phyloP scores from a whole-genome alignment of 345 rosid species.

The Cardamine occulta region DNA sequence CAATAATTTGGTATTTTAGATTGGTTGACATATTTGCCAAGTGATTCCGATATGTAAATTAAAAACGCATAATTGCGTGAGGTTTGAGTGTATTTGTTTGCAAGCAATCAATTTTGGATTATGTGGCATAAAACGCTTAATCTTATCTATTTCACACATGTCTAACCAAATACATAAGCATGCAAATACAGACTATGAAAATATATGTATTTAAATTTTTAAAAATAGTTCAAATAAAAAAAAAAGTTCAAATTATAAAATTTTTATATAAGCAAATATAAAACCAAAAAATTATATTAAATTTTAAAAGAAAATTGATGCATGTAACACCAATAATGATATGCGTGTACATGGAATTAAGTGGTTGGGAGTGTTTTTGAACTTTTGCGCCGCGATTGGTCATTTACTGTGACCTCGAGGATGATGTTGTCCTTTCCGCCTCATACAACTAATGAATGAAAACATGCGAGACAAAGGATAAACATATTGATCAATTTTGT shows the following conservation, averaged over 20 bases:
- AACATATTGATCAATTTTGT: constrained; percentile 1
- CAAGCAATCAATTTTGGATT: not conserved
- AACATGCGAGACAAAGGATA: not conserved
- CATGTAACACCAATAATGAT: not conserved
- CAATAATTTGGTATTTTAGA: constrained; percentile 15
- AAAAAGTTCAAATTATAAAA: not conserved
- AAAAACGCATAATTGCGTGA: not conserved
- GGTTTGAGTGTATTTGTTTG: not conserved
- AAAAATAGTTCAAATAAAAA: too few species aligned
- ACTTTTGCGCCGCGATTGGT: not conserved
- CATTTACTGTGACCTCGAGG: not conserved
- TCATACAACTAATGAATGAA: not conserved
- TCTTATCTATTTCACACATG: not conserved
- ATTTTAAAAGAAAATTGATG: not conserved
- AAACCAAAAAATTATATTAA: too few species aligned
- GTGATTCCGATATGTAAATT: not conserved
- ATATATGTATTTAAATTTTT: too few species aligned
- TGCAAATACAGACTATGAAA: not conserved
- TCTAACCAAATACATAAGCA: not conserved
- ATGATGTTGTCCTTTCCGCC: constrained; percentile 12
- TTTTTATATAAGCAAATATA: too few species aligned
- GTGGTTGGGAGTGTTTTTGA: not conserved
- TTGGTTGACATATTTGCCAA: constrained; percentile 15
- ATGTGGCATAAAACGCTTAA: not conserved
- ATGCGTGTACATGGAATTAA: not conserved